Evolutionary conservation across 306 rosid species (phyloP).

Genomic region (Medicago arabica): DNA sequence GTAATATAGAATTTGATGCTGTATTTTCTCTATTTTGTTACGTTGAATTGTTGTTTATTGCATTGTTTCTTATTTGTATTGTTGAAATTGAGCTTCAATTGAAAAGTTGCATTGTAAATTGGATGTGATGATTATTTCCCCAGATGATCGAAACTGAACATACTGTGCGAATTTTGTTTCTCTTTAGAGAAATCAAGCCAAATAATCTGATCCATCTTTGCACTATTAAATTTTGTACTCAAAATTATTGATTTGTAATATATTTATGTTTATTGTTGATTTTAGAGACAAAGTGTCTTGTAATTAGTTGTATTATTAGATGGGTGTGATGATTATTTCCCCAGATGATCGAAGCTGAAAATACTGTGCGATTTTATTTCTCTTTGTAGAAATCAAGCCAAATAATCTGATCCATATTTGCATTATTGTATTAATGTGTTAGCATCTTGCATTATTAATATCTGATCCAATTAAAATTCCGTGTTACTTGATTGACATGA

Average conservation of each 20-base stretch:
- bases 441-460: too few species aligned
- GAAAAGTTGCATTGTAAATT: neutral
- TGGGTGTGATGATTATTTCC: slow-evolving; percentile 60
- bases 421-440: too few species aligned
- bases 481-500: too few species aligned
- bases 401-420: slow-evolving; percentile 60
- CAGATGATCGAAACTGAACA: slow-evolving; percentile 63
- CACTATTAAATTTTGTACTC: neutral
- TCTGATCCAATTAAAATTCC: too few species aligned
- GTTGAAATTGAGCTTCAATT: neutral
- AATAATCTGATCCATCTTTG: neutral
- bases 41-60: too few species aligned
- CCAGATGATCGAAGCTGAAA: slow-evolving; percentile 61
- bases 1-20: too few species aligned
- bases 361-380: slow-evolving; percentile 61
- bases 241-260: too few species aligned
- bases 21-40: neutral
- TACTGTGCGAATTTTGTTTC: slow-evolving; percentile 39
- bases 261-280: too few species aligned
- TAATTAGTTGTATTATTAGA: too few species aligned
- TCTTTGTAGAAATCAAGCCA: slow-evolving; percentile 68
- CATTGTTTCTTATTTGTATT: too few species aligned
- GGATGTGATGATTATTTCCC: slow-evolving; percentile 70
- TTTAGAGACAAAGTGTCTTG: too few species aligned
- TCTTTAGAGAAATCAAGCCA: neutral